Percentiles rank a stretch among this genome's conserved stretches.
Evolutionary conservation across 331 rosid species (phyloP).

Genomic region (Phaseolus coccineus): DNA sequence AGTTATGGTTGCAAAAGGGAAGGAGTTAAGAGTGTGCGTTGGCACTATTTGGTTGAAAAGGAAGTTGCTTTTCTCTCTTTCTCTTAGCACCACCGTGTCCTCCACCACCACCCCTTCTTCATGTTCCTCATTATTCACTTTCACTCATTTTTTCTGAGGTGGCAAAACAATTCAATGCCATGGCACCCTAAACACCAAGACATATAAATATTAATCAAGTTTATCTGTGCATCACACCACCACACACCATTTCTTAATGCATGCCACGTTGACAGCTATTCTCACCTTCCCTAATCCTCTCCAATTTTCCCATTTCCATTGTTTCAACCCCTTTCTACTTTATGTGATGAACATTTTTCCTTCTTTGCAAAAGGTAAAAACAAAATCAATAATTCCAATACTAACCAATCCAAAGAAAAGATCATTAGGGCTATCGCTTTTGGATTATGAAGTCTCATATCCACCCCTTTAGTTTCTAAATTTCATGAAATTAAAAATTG

Average conservation of each 20-base stretch:
- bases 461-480: too few relatives aligned
- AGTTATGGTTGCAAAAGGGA: neutral
- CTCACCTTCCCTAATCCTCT: neutral
- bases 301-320: neutral
- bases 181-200: neutral
- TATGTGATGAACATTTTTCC: neutral
- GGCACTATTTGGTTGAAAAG: slow-evolving; percentile 46
- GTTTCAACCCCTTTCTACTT: neutral
- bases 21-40: slow-evolving; percentile 31
- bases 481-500: too few relatives aligned
- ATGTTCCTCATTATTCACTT: neutral
- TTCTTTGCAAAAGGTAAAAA: neutral
- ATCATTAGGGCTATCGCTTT: neutral
- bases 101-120: slow-evolving; percentile 45
- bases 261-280: slow-evolving; percentile 20
- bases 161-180: neutral
- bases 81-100: slow-evolving; percentile 26
- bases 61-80: slow-evolving; percentile 24
- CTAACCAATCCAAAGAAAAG: neutral
- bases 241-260: neutral
- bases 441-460: neutral
- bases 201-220: neutral
- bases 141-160: neutral
- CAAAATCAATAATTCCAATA: neutral
- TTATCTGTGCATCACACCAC: slow-evolving; percentile 9